These are phyloP conservation scores for Proliferodiscus dingleyae DNA, from an alignment of 2,329 filamentous ascomycete genomes.

Conservation along the genomic window DNA sequence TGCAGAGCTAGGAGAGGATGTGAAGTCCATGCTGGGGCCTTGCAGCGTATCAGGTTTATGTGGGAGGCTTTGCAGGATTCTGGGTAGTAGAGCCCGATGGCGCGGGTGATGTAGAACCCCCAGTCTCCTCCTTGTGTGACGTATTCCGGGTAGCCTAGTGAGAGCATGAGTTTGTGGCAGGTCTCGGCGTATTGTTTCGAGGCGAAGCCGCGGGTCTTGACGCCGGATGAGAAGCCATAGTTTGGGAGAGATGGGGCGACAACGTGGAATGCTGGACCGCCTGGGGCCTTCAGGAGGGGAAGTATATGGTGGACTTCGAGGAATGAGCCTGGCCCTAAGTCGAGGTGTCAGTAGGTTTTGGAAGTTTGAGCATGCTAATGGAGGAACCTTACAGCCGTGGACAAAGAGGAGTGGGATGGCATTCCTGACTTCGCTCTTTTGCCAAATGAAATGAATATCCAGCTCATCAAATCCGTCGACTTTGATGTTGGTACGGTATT, in stretches of 20 bases:
- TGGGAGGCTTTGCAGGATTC: conserved; percentile 54
- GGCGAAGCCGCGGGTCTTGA: conserved; percentile 49
- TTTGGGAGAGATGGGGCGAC: conserved; percentile 55
- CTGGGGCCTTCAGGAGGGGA: conserved; percentile 37
- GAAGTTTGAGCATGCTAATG: neutral
- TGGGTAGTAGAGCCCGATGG: conserved; percentile 56
- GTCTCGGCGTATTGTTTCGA: conserved; percentile 58
- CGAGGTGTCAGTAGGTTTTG: conserved; percentile 6
- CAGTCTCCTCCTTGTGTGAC: conserved; percentile 65
- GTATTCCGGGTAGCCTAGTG: conserved; percentile 60
- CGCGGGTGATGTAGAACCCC: conserved; percentile 62
- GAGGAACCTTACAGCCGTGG: conserved; percentile 46
- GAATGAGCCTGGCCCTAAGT: conserved; percentile 61
- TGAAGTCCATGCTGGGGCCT: conserved; percentile 43
- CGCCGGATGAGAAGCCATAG: conserved; percentile 42
- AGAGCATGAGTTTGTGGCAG: conserved; percentile 63
- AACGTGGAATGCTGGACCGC: conserved; percentile 46
- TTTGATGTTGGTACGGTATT: conserved; percentile 49
- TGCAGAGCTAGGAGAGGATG: conserved; percentile 54
- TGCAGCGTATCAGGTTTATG: conserved; percentile 51
- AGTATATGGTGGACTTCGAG: conserved; percentile 62
- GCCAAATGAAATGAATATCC: conserved; percentile 60
- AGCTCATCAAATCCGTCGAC: conserved; percentile 56
- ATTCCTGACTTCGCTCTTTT: conserved; percentile 42
- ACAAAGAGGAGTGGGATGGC: conserved; percentile 57